These are phyloP conservation scores for Sporobolomyces phaffii DNA, from an alignment of 768 basidiomycete genomes.

Conservation along the genomic window DNA sequence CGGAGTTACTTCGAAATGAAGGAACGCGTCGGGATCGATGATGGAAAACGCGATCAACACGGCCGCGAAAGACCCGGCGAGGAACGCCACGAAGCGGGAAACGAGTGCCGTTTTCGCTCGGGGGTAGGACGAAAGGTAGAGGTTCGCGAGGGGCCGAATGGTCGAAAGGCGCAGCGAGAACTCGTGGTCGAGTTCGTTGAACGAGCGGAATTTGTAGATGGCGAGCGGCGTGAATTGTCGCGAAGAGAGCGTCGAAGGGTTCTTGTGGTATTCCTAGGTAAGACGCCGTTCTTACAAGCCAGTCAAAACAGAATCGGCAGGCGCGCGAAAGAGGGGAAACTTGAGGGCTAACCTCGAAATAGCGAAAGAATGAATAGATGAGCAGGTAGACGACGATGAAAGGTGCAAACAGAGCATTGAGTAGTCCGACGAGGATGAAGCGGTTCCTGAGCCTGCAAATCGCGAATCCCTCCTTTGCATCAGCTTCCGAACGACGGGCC, in stretches of 20 bases:
- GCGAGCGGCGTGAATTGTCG: slow-evolving; percentile 90
- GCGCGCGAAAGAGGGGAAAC: not conserved
- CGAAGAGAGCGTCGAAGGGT: slow-evolving; percentile 87
- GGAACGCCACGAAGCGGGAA: slow-evolving; percentile 91
- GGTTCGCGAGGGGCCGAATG: slow-evolving; percentile 80
- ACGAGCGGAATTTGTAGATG: slow-evolving; percentile 98
- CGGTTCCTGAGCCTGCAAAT: slow-evolving; percentile 68
- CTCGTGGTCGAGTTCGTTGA: slow-evolving; percentile 93
- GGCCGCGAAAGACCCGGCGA: slow-evolving; percentile 92
- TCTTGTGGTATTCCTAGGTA: slow-evolving; percentile 90
- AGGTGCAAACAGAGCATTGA: slow-evolving; percentile 92
- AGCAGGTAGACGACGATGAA: slow-evolving; percentile 94
- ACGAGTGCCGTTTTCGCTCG: slow-evolving; percentile 85
- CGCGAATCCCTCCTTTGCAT: no score
- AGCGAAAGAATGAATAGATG: slow-evolving; percentile 99
- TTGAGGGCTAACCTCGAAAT: slow-evolving; percentile 72
- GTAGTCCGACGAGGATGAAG: slow-evolving; percentile 92
- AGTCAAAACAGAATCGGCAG: no score
- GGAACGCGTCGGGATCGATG: slow-evolving; percentile 84
- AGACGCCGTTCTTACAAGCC: not conserved
- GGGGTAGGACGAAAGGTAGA: slow-evolving; percentile 96
- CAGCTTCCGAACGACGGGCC: not conserved
- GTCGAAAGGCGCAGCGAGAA: slow-evolving; percentile 79
- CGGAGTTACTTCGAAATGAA: slow-evolving; percentile 89
- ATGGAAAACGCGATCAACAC: slow-evolving; percentile 87